Evolutionary conservation across 148 eudicot genomes (phyloP).

Genomic region (Camellia japonica): DNA sequence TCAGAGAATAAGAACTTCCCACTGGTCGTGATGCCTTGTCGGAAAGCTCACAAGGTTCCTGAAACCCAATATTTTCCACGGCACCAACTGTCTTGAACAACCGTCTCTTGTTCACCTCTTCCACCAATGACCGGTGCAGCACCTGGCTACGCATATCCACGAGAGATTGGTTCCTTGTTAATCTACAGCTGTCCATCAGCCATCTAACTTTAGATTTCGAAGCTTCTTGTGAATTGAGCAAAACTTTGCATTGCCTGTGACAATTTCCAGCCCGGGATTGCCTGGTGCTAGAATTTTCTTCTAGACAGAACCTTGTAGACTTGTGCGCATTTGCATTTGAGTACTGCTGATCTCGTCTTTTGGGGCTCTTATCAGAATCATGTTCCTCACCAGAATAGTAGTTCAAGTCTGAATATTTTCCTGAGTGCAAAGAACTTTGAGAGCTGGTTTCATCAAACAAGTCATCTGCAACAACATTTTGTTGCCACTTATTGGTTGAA

Average conservation of each 20-base stretch:
- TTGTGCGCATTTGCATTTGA: constrained; percentile 9
- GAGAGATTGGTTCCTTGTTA: constrained; percentile 40
- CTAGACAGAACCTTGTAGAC: constrained; percentile 29
- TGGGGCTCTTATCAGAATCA: constrained; percentile 16
- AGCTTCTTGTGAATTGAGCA: constrained; percentile 18
- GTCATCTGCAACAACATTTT: constrained; percentile 34
- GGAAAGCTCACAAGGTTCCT: constrained; percentile 28
- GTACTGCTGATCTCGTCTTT: constrained; percentile 10
- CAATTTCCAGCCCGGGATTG: background rate
- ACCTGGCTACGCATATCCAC: constrained; percentile 51
- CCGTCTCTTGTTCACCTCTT: constrained; percentile 44
- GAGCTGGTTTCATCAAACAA: constrained; percentile 49
- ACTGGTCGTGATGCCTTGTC: constrained; percentile 9
- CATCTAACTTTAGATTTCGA: constrained; percentile 22
- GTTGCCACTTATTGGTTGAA: background rate
- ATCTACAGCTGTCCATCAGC: constrained; percentile 15
- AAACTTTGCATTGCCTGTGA: constrained; percentile 14
- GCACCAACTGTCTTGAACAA: constrained; percentile 45
- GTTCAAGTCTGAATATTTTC: constrained; percentile 37
- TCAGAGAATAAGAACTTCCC: constrained; percentile 4
- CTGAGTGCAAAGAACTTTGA: constrained; percentile 42
- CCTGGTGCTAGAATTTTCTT: constrained; percentile 13
- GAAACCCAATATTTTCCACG: constrained; percentile 44
- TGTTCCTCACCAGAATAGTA: constrained; percentile 37
- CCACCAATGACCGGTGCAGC: constrained; percentile 43